Evolutionary conservation across 2,329 filamentous ascomycete species (phyloP).

Genomic region (Clathrospora elynae): DNA sequence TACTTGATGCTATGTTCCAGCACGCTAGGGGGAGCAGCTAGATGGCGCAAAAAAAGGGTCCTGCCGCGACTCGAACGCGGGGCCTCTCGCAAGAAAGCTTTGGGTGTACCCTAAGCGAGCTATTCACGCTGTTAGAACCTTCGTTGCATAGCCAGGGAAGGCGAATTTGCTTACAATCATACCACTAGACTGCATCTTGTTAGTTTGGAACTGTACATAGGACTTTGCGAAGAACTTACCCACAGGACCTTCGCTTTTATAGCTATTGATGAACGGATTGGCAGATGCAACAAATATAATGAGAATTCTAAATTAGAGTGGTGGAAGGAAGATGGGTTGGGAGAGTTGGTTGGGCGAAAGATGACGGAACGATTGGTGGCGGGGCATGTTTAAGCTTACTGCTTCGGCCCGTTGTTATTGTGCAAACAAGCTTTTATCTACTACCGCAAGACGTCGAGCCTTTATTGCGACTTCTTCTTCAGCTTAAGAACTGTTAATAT

Average conservation of each 20-base stretch:
- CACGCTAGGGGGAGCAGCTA: no score
- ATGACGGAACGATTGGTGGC: not conserved
- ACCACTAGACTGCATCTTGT: conserved; percentile 59
- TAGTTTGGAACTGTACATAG: not conserved
- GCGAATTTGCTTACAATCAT: conserved; percentile 65
- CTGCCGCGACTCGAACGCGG: conserved; percentile 37
- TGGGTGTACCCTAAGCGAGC: conserved; percentile 64
- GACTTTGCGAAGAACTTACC: conserved; percentile 25
- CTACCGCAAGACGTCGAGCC: no score
- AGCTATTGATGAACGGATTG: conserved; percentile 3
- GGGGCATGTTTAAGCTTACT: not conserved
- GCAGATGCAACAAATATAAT: no score
- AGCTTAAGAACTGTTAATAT: not conserved
- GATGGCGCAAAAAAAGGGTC: conserved; percentile 15
- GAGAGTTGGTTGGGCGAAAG: not conserved
- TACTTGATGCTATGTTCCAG: no score
- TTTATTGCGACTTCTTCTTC: not conserved
- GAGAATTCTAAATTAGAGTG: no score
- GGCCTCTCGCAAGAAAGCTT: conserved; percentile 40
- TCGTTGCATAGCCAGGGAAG: no score
- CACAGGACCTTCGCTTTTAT: conserved; percentile 42
- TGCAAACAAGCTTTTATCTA: no score
- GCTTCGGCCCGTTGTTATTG: no score
- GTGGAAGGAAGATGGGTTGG: no score
- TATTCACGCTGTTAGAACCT: not conserved